phyloP scores from a whole-genome alignment of 1,139 yeast species.

The Suhomyces anneliseae region DNA sequence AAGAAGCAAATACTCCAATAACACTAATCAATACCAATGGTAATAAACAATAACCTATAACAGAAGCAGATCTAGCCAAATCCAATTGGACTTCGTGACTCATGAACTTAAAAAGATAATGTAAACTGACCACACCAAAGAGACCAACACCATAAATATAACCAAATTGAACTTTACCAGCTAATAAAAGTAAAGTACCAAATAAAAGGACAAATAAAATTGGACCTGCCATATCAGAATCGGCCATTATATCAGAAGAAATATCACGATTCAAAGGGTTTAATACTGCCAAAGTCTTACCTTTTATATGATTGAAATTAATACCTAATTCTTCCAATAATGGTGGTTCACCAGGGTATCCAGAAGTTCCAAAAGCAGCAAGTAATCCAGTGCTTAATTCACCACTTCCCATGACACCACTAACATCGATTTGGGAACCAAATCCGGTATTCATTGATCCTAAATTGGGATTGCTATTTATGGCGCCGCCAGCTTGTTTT shows the following conservation, averaged over 20 bases:
- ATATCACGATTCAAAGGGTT: constrained; percentile 66
- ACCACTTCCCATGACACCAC: constrained; percentile 51
- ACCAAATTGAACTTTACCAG: constrained; percentile 96
- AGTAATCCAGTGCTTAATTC: constrained; percentile 74
- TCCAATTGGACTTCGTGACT: constrained; percentile 61
- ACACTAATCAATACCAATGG: constrained; percentile 85
- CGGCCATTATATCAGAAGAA: constrained; percentile 78
- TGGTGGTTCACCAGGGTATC: constrained; percentile 94
- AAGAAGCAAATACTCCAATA: constrained; percentile 64
- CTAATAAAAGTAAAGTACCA: constrained; percentile 77
- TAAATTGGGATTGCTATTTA: constrained; percentile 18
- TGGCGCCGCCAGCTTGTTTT: constrained; percentile 17
- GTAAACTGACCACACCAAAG: constrained; percentile 84
- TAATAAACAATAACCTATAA: constrained; percentile 87
- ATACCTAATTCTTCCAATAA: constrained; percentile 90
- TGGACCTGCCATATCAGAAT: constrained; percentile 95
- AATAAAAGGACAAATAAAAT: constrained; percentile 82
- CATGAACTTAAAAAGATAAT: constrained; percentile 84
- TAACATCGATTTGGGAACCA: constrained; percentile 40
- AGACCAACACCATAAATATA: constrained; percentile 95
- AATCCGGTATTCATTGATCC: constrained; percentile 45
- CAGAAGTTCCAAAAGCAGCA: constrained; percentile 92
- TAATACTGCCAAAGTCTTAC: constrained; percentile 83
- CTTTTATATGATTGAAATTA: constrained; percentile 82
- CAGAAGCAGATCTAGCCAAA: constrained; percentile 79